Evolutionary conservation across 2,329 filamentous ascomycete genomes (phyloP), one percentile per base, ranked within the genome.

Genomic region (Paecilomyces dactylethromorphus): DNA sequence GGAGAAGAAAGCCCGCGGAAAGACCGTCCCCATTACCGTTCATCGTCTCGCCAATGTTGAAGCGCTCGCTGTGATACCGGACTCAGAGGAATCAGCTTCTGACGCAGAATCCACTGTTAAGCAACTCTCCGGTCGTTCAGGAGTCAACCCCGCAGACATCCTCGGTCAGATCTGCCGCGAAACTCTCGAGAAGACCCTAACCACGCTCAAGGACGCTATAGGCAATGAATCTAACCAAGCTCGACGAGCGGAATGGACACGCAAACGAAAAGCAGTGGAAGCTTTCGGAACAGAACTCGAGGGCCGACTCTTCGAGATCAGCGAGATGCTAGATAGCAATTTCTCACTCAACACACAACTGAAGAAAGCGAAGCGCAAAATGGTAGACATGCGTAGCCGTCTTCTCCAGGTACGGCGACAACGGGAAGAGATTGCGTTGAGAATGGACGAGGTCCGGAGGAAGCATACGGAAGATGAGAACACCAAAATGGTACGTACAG

Each of bases 101-200:
- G 69, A 70, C 21, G 66, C 69, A 31, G 66, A 68, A 22, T 66
- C 66, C 3, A 58, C 69, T 2, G 68, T 73, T n/a, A 68, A 52
- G 13, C 6, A 71, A 66, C 61, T 68, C 56, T 58, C 74, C 57
- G 39, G 39, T 10, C 39, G 39, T 45, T 45, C 39, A 45, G 39
- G 70, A 21, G 76, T 82, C 58, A 83, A 82, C 57, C 75, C 76
- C 1, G 80, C 80, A 45, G 81, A 84, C 58, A 81, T 82, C 1
- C 75, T 83, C 22, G 67, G 77, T 62, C 74, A 83, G 69, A 69
- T 80, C 56, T 79, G 81, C 57, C 76, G 78, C 58, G 80, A 83
- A 60, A 78, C 77, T 1, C 72, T 82, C 18, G 75, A 80, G 55
- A 74, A 78, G 60, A 78, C 76, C 3, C 66, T 81, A 11, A 68